A percentile compares a stretch with the other conserved stretches of the same genome.
phyloP scores from a whole-genome alignment of 257 asterid genomes.

The Ballota nigra region DNA sequence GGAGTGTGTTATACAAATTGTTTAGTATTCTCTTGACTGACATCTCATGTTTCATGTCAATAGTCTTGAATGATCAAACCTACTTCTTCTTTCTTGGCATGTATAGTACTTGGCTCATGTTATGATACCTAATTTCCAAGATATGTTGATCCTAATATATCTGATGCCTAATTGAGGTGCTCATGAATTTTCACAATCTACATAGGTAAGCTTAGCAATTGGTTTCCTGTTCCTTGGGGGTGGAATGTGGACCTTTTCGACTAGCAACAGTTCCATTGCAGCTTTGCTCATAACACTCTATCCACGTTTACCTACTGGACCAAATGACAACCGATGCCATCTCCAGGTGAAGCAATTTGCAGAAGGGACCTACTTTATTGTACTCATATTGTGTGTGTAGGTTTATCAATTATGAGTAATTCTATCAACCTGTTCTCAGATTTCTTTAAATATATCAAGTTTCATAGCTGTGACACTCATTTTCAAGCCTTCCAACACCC shows the following conservation, averaged over 20 bases:
- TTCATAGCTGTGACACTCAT: not conserved
- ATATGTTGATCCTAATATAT: not conserved
- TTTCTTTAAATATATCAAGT: slow-evolving; percentile 2
- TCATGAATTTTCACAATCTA: slow-evolving; percentile 21
- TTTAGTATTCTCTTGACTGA: no score
- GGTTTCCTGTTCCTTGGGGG: slow-evolving; percentile 98
- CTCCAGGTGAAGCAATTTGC: slow-evolving; percentile 73
- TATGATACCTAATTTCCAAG: not conserved
- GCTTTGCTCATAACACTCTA: slow-evolving; percentile 85
- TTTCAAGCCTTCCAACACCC: not conserved
- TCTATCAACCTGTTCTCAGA: not conserved
- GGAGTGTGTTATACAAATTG: no score
- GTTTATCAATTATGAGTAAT: not conserved
- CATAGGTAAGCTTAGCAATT: slow-evolving; percentile 86
- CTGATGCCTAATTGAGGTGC: not conserved
- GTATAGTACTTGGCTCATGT: no score
- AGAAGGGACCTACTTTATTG: not conserved
- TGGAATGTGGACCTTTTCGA: slow-evolving; percentile 94
- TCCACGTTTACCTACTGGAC: slow-evolving; percentile 95
- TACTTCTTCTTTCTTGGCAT: no score
- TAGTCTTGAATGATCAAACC: no score
- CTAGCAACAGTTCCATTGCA: slow-evolving; percentile 83
- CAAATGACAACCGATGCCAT: slow-evolving; percentile 98
- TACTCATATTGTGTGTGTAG: slow-evolving; percentile 13
- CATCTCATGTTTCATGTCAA: no score